phyloP scores from a whole-genome alignment of 768 basidiomycete genomes.

The Termitomyces sp. region DNA sequence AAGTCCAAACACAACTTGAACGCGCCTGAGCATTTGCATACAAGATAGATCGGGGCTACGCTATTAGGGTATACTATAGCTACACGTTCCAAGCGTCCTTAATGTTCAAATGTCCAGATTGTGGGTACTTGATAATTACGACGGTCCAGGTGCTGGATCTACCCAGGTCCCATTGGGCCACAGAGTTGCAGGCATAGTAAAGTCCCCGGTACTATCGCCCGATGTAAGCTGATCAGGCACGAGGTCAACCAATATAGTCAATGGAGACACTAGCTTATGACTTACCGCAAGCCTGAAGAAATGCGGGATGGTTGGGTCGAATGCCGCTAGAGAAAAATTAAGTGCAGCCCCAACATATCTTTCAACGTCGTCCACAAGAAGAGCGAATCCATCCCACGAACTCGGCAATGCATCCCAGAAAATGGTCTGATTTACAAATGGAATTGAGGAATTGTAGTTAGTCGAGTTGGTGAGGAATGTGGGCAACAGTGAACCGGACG shows the following conservation, averaged over 20 bases:
- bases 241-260: not conserved
- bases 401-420: conserved; percentile 50
- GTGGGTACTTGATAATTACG: conserved; percentile 22
- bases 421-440: conserved; percentile 52
- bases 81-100: not conserved
- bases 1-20: too few species aligned
- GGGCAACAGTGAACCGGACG: conserved; percentile 67
- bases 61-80: not conserved
- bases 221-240: conserved; percentile 41
- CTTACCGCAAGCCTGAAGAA: conserved; percentile 80
- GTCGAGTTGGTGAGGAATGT: conserved; percentile 73
- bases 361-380: conserved; percentile 86
- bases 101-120: not conserved
- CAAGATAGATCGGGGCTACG: not conserved
- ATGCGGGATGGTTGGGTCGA: conserved; percentile 60
- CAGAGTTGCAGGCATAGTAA: conserved; percentile 72
- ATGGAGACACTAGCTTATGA: conserved; percentile 12
- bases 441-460: conserved; percentile 53
- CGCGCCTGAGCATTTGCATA: not conserved
- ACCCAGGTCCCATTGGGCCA: conserved; percentile 84
- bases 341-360: conserved; percentile 67
- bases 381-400: conserved; percentile 72
- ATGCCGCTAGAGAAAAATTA: conserved; percentile 65
- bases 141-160: conserved; percentile 68
- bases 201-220: conserved; percentile 57